Percentiles rank a stretch among this genome's conserved stretches.
Conservation (phyloP, 2,329 filamentous ascomycete genomes). For the Cercospora canescens region DNA sequence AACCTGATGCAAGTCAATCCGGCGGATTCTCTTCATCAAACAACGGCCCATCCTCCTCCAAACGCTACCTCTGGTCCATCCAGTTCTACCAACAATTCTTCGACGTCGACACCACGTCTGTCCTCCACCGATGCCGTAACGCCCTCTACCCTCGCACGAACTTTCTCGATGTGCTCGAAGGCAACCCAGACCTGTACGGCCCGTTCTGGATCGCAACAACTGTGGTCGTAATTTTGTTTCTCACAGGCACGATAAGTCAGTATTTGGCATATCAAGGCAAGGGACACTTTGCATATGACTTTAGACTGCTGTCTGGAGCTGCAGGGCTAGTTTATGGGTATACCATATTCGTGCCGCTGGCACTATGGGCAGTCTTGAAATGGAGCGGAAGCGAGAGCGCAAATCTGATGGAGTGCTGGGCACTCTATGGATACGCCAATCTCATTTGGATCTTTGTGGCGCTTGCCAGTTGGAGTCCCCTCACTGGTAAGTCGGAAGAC, state of each 20-base stretch:
- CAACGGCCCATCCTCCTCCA: slow-evolving; percentile 44
- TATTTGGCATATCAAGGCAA: slow-evolving; percentile 71
- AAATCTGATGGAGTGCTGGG: slow-evolving; percentile 92
- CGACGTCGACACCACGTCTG: slow-evolving; percentile 91
- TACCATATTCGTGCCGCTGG: slow-evolving; percentile 77
- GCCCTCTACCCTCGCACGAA: slow-evolving; percentile 89
- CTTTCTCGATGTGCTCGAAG: slow-evolving; percentile 95
- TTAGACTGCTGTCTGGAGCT: slow-evolving; percentile 81
- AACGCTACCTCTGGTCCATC: slow-evolving; percentile 89
- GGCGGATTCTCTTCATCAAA: slow-evolving; percentile 31
- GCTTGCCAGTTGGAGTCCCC: slow-evolving; percentile 82
- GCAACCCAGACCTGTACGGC: slow-evolving; percentile 94
- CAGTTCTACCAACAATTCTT: slow-evolving; percentile 98
- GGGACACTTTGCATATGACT: slow-evolving; percentile 85
- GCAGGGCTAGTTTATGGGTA: slow-evolving; percentile 96
- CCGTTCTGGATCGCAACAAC: slow-evolving; percentile 99
- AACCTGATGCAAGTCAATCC: slow-evolving; percentile 37
- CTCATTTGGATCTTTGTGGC: slow-evolving; percentile 97
- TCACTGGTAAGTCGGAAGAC: slow-evolving; percentile 55
- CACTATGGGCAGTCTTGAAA: slow-evolving; percentile 81
- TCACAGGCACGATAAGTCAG: slow-evolving; percentile 92
- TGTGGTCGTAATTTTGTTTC: slow-evolving; percentile 90
- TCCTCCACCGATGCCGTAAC: slow-evolving; percentile 81
- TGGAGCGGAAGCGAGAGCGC: slow-evolving; percentile 96
- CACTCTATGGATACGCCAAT: slow-evolving; percentile 94